Evolutionary conservation across 345 rosid genomes (phyloP), one percentile per base, ranked within the genome.

Genomic region (Sonneratia alba): DNA sequence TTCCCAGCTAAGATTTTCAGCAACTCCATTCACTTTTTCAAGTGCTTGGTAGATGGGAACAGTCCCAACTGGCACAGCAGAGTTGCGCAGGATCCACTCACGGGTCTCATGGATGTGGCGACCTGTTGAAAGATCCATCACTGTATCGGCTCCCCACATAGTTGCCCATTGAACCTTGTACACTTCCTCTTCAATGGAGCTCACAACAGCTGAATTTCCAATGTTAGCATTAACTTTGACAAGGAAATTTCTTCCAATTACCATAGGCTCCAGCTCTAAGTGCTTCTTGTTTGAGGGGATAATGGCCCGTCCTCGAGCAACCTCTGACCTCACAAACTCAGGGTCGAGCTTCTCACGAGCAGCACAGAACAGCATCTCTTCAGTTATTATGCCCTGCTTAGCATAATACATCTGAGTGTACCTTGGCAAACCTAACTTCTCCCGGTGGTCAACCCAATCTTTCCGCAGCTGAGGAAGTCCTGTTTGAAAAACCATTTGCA

Each of bases 91-190:
- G 72, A 96, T 89, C 99, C 97, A 92, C 70, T 92, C 99, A 15
- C 96, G 94, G 19, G 99, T 92, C 86, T 92, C 99, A 36, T 96
- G 99, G 70, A 96, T 96, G 82, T 96, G 98, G 73, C 94, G 94
- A 22, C 98, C 99, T 12, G 97, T 96, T 7, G 99, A 96, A 68
- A 96, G 93, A 77, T 96, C 99, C 99, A 96, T 96, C 74, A 96
- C 91, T 27, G 98, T 96, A 75, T 92, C 98, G 16, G 95, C 98
- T 81, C 99, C 97, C 97, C 99, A 92, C 96, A 90, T 91, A 21
- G 97, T 96, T 42, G 99, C 99, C 99, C 99, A 96, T n/a, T 89
- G 98, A 77, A 92, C 97, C 83, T 96, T 96, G 66, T 92, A 92
- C 55, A 96, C 98, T 83, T 96, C 99, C 70, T 96, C 99, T 84